Evolutionary conservation across 139 green algal genomes (phyloP).

Genomic region (Micromonas commoda): DNA sequence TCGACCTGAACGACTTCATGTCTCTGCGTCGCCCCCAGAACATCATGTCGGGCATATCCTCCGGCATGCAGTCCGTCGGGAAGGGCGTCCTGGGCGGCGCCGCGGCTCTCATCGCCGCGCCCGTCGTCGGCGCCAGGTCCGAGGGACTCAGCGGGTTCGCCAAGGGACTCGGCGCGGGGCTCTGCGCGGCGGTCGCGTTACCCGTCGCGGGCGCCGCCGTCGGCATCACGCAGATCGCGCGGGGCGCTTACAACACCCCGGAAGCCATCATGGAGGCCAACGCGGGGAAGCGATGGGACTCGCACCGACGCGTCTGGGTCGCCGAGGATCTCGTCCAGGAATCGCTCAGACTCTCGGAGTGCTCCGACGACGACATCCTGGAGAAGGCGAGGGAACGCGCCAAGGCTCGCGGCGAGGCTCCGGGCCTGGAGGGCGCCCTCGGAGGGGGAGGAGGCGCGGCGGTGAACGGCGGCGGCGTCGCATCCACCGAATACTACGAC

Average conservation of each 20-base stretch:
- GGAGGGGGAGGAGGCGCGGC: neutral
- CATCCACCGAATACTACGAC: constrained; percentile 58
- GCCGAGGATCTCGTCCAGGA: constrained; percentile 14
- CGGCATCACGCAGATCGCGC: constrained; percentile 42
- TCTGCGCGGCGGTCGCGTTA: constrained; percentile 66
- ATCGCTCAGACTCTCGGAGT: neutral
- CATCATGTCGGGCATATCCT: constrained; percentile 7
- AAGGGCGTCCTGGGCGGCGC: constrained; percentile 19
- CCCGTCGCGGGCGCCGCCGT: constrained; percentile 67
- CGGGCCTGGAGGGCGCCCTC: neutral
- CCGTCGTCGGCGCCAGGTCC: constrained; percentile 54
- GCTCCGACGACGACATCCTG: constrained; percentile 25
- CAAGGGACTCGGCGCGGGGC: constrained; percentile 59
- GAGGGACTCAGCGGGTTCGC: constrained; percentile 64
- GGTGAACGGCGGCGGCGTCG: constrained; percentile 25
- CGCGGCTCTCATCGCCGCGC: constrained; percentile 56
- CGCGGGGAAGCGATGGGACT: constrained; percentile 67
- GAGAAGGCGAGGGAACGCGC: constrained; percentile 5
- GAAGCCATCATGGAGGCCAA: constrained; percentile 53
- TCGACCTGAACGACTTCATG: constrained; percentile 28
- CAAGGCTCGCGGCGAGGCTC: neutral
- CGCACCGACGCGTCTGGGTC: constrained; percentile 27
- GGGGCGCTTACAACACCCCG: constrained; percentile 66
- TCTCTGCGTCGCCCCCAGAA: constrained; percentile 12
- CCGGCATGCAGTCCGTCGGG: constrained; percentile 16